A percentile compares a stretch with the other conserved stretches of the same genome.
Evolutionary conservation across 148 eudicot genomes (phyloP).

Genomic region (Dianthus caryophyllus): DNA sequence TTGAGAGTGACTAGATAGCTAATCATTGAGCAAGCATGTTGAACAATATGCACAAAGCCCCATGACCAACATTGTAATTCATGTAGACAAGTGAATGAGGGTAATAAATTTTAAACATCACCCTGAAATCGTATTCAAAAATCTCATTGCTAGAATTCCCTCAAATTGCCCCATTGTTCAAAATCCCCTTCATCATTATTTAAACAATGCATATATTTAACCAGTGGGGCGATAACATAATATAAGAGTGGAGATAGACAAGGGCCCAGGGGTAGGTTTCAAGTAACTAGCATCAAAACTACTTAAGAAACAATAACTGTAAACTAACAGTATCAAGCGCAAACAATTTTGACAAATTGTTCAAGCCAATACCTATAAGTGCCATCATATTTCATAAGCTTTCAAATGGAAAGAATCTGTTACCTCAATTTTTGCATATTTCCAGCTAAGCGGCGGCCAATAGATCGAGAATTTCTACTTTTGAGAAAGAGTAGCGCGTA

Average conservation of each 20-base stretch:
- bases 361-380: too few relatives aligned
- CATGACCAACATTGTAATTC: neutral
- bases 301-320: neutral
- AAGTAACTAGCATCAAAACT: neutral
- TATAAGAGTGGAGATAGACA: too few relatives aligned
- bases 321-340: neutral
- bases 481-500: slow-evolving; percentile 78
- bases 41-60: neutral
- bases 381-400: neutral
- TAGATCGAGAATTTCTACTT: slow-evolving; percentile 78
- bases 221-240: too few relatives aligned
- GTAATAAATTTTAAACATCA: too few relatives aligned
- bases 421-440: slow-evolving; percentile 86
- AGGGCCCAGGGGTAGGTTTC: neutral
- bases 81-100: too few relatives aligned
- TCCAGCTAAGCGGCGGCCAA: slow-evolving; percentile 87
- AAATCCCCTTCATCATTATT: too few relatives aligned
- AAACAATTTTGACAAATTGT: neutral
- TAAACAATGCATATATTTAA: too few relatives aligned
- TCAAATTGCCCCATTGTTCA: too few relatives aligned
- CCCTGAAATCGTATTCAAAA: too few relatives aligned
- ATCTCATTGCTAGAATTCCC: too few relatives aligned
- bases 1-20: neutral
- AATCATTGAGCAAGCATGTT: neutral
- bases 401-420: slow-evolving; percentile 11